These are phyloP conservation scores for Collybia nuda DNA, from an alignment of 768 basidiomycete species.

Conservation along the genomic window DNA sequence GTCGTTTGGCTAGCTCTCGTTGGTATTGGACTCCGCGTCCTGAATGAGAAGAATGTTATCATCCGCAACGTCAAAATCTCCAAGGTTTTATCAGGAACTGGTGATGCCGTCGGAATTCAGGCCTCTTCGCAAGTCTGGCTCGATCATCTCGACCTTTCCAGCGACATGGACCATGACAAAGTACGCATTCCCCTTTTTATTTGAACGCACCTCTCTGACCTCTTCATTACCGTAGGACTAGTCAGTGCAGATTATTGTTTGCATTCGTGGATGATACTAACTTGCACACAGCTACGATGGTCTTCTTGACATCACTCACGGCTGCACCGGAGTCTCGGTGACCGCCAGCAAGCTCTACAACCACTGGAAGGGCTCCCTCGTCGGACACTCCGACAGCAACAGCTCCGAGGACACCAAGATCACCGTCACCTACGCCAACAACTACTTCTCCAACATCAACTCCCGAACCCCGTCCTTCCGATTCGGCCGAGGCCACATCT, in stretches of 20 bases:
- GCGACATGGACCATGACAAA: slow-evolving; percentile 45
- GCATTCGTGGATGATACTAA: background rate
- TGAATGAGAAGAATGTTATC: slow-evolving; percentile 43
- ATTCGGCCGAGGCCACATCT: slow-evolving; percentile 45
- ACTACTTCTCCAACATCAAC: slow-evolving; percentile 42
- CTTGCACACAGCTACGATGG: slow-evolving; percentile 37
- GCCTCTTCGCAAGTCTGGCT: slow-evolving; percentile 40
- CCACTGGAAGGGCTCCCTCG: slow-evolving; percentile 46
- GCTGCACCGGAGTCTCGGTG: slow-evolving; percentile 38
- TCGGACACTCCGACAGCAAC: slow-evolving; percentile 44
- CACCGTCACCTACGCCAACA: slow-evolving; percentile 42
- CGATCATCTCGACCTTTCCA: slow-evolving; percentile 45
- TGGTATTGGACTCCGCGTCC: slow-evolving; percentile 45
- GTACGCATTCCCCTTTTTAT: slow-evolving; percentile 11
- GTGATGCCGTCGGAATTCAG: slow-evolving; percentile 46
- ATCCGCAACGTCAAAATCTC: slow-evolving; percentile 49
- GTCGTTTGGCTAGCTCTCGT: slow-evolving; percentile 29
- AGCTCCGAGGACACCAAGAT: slow-evolving; percentile 36
- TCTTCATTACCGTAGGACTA: slow-evolving; percentile 19
- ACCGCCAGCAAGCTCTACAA: slow-evolving; percentile 39
- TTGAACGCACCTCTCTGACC: background rate
- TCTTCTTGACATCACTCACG: slow-evolving; percentile 44
- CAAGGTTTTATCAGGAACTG: slow-evolving; percentile 42
- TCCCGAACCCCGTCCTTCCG: slow-evolving; percentile 47
- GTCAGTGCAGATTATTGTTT: slow-evolving; percentile 15